A percentile compares a stretch with the other conserved stretches of the same genome.
phyloP scores from a whole-genome alignment of 192 early-diverging fungal species.

The Phycomyces nitens region DNA sequence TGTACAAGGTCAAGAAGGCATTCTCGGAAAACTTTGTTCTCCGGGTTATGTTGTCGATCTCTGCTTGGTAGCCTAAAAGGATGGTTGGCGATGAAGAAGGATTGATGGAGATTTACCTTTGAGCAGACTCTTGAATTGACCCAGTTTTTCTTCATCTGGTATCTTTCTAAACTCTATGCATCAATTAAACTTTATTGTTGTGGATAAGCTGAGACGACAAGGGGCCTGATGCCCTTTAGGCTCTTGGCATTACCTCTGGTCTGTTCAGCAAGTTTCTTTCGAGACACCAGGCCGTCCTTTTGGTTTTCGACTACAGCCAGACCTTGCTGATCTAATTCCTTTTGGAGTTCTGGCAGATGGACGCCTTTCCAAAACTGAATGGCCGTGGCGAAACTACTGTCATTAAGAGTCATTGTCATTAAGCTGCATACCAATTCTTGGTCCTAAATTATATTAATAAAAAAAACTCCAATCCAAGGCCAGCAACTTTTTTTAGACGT shows the following conservation, averaged over 20 bases:
- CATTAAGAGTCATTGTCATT: not conserved
- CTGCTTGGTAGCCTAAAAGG: constrained; percentile 72
- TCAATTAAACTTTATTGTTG: not conserved
- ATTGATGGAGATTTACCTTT: constrained; percentile 45
- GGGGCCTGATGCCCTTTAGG: not conserved
- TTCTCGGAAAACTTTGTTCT: constrained; percentile 81
- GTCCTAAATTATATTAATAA: too few species aligned
- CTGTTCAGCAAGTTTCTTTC: constrained; percentile 82
- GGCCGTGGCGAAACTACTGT: constrained; percentile 28
- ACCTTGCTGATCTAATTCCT: constrained; percentile 71
- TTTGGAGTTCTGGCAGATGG: constrained; percentile 65
- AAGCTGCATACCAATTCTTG: too few species aligned
- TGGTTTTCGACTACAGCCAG: constrained; percentile 82
- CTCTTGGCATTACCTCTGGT: constrained; percentile 62
- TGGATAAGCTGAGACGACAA: constrained; percentile 1
- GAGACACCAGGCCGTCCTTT: constrained; percentile 66
- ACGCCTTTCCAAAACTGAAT: constrained; percentile 46
- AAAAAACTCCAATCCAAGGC: too few species aligned
- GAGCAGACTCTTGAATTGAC: constrained; percentile 72
- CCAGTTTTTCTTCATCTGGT: constrained; percentile 72
- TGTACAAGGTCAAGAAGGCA: constrained; percentile 79
- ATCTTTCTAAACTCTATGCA: constrained; percentile 72
- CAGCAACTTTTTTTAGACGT: too few species aligned
- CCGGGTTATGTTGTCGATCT: constrained; percentile 87
- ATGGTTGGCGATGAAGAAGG: not conserved